Evolutionary conservation across 1,284 basidiomycete genomes (phyloP).

Genomic region (Agroathelia rolfsii): DNA sequence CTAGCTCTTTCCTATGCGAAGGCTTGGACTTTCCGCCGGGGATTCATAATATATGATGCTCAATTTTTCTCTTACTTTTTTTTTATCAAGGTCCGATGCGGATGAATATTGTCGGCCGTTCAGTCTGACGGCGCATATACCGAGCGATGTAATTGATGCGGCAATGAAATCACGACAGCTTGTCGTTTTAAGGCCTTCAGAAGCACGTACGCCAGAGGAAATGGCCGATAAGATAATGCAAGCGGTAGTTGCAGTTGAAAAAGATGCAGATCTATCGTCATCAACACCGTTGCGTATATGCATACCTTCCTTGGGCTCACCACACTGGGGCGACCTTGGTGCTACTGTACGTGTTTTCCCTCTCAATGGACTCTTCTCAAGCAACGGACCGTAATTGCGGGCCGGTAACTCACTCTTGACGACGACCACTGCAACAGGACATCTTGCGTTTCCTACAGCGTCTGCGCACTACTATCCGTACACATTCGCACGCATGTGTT

Average conservation of each 20-base stretch:
- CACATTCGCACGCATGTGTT: constrained; percentile 48
- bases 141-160: constrained; percentile 34
- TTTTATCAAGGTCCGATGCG: constrained; percentile 29
- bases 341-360: constrained; percentile 34
- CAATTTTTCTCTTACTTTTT: constrained; percentile 11
- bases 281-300: constrained; percentile 48
- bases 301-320: constrained; percentile 62
- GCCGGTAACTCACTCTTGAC: too few relatives aligned
- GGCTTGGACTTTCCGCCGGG: too few relatives aligned
- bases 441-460: constrained; percentile 61
- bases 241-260: too few relatives aligned
- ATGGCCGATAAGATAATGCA: too few relatives aligned
- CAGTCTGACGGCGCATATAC: constrained; percentile 59
- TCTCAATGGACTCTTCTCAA: constrained; percentile 6
- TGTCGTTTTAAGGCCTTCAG: constrained; percentile 20
- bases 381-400: constrained; percentile 8
- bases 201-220: too few relatives aligned
- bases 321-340: constrained; percentile 58
- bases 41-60: constrained; percentile 6
- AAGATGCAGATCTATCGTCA: too few relatives aligned
- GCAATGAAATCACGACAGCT: constrained; percentile 31
- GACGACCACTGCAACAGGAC: constrained; percentile 50
- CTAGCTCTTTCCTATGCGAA: constrained; percentile 11
- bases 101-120: constrained; percentile 64
- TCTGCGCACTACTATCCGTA: constrained; percentile 54